Base-by-base conservation (phyloP, 2,329 filamentous ascomycete genomes). In the Talaromyces sp. region DNA sequence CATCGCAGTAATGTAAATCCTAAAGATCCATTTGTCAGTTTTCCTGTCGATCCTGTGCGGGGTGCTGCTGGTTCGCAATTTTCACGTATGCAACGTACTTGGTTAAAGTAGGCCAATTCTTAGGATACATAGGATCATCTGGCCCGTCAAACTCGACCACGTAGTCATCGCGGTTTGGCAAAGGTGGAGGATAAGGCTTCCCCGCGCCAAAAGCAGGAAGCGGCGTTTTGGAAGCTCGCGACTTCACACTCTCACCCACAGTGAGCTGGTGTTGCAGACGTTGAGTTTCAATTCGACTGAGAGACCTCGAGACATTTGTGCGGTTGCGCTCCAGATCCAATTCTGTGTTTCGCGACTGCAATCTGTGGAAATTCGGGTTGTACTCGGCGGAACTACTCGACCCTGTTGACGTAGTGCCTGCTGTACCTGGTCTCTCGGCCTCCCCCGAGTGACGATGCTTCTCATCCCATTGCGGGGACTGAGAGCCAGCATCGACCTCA, bases 91-190 rank as follows among this genome's bases (percentile, higher is more conserved):
- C 13, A 27, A 63, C 65, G 30, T 59, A 74, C 73, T 82, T 83
- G 61, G 70, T 77, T 53, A 64, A 71, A 8, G 76, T 36, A 0
- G 74, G 67, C 80, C 80, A 83, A 52, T 83, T 83, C 62, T 81
- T 76, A 1, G 80, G 78, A 58, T 82, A 78, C 17, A 79, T 17
- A 2, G 79, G 79, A 57, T 83, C 81, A 51, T 79, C 67, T 0
- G 70, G 70, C 1, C 80, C 80, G 55, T 82, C 79, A 52, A 82
- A 83, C 46, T 83, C 80, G 4, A 83, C 80, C 3, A 83, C 80
- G 56, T 83, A 84, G 44, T 82, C 77, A 47, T 83, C 79, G 27
- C 73, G 70, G 4, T 75, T 75, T 5, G 80, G 80, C 7, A 83
- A 60, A 2, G 68, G 72, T 9, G 80, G 79, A 2, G 81, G 81